Evolutionary conservation across 108 stramenopile species (phyloP).

Genomic region (Cylindrotheca closterium): DNA sequence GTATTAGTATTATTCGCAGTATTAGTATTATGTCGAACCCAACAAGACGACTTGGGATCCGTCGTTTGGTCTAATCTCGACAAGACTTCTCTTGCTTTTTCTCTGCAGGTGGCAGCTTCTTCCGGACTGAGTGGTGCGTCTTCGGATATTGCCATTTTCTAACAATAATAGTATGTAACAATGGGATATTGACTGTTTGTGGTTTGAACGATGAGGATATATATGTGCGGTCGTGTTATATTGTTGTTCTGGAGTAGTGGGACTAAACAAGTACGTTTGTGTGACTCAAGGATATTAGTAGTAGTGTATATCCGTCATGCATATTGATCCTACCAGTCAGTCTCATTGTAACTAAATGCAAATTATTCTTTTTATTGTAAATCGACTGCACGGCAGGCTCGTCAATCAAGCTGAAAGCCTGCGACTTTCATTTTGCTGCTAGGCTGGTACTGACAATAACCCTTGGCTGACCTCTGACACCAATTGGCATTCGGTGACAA

Average conservation of each 20-base stretch:
- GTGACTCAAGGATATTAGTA: neutral
- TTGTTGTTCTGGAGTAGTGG: neutral
- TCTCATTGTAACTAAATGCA: neutral
- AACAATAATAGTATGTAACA: too few relatives aligned
- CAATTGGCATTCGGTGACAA: conserved; percentile 67
- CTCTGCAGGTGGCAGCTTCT: neutral
- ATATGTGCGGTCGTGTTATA: neutral
- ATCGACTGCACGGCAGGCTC: too few relatives aligned
- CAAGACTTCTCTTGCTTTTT: neutral
- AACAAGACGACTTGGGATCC: neutral
- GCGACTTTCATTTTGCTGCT: too few relatives aligned
- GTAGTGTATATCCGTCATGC: neutral
- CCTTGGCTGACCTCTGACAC: neutral
- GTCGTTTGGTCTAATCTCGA: neutral
- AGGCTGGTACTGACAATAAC: too few relatives aligned
- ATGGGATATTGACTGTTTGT: too few relatives aligned
- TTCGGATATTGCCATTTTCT: neutral
- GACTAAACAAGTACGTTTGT: neutral
- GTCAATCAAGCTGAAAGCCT: too few relatives aligned
- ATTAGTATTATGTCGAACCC: neutral
- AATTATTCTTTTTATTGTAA: neutral
- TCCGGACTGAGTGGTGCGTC: neutral
- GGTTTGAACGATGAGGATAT: too few relatives aligned
- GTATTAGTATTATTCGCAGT: neutral
- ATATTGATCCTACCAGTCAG: neutral